Base-by-base conservation (phyloP, 140 eudicot species). In the Flaveria floridana region DNA sequence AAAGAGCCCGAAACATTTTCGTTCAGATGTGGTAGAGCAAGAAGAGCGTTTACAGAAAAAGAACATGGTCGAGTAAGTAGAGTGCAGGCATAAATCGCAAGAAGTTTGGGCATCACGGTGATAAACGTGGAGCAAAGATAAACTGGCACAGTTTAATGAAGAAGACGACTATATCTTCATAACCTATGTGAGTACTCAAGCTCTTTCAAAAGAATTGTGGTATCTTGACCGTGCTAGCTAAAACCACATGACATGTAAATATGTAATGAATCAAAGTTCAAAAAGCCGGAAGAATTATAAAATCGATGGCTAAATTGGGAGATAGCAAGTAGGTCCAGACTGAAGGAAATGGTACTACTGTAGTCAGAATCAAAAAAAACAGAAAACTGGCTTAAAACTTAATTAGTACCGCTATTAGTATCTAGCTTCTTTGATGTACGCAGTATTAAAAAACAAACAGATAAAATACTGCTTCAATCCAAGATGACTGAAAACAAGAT, bases 161-260 rank as follows among this genome's bases (percentile, higher is more conserved):
- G 30, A 19, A 42, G 72, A 67, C 4, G 16, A 67, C 10, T 67
- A 67, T 4, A 8, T 67, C 1, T 67, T 67, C 15, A 67, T 67
- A 55, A 6, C 53, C 11, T 7, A 6, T 20, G 56, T 19, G 8
- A 44, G n/a, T 67, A 2, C 23, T 4, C 15, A 21, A 10, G 56
- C 13, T 39, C 7, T 34, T 6, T 15, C 71, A 6, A 67, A 42
- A 16, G 57, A 42, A 3, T n/a, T 18, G 0, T 67, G 72, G 56
- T 70, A 48, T 15, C 64, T 51, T 48, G 47, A 51, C 18, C n/a
- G 4, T 28, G 48, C 48, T 1, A 2, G 75, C 12, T 70, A 50
- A 15, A 39, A 1, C 4, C 71, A 65, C 26, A 2, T 65, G 7
- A 8, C 28, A 6, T 10, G 52, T n/a, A n/a, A 7, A 8, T 28